Evolutionary conservation across 2,329 filamentous ascomycete species (phyloP).

Genomic region (Pseudopyrenochaeta lycopersici): DNA sequence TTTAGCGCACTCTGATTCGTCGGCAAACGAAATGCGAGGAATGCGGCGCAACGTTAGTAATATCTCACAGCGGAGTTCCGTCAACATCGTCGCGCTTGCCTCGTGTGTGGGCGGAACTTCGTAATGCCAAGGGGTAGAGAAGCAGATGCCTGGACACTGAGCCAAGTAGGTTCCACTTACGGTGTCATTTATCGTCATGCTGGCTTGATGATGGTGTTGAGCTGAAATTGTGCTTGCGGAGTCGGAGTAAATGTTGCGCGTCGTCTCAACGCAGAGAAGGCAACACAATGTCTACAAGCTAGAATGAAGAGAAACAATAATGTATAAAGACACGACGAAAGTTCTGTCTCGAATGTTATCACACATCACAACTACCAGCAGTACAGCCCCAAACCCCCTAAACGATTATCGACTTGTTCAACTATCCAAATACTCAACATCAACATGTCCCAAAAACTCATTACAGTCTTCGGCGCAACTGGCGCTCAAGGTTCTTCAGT

Average conservation of each 20-base stretch:
- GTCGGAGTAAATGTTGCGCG: not conserved
- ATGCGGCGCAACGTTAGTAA: not conserved
- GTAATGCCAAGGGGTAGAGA: not conserved
- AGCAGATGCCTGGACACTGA: no score
- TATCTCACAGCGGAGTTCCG: not conserved
- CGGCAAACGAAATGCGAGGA: not conserved
- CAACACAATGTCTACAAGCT: no score
- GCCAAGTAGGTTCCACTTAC: no score
- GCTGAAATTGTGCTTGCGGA: not conserved
- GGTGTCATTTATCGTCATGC: no score
- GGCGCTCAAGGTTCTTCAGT: slow-evolving; percentile 55
- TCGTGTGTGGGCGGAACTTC: no score
- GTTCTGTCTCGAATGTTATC: no score
- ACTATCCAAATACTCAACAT: not conserved
- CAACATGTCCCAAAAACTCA: slow-evolving; percentile 30
- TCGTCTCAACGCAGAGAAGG: no score
- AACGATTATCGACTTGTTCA: not conserved
- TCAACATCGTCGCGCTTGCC: no score
- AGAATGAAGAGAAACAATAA: no score
- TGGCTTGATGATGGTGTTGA: no score
- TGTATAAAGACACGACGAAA: no score
- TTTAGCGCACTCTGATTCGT: not conserved
- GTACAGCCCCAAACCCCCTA: not conserved
- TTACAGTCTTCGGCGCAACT: slow-evolving; percentile 51
- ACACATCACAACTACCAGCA: no score